Evolutionary conservation across 225 moss, liverwort and hornwort species (phyloP), one percentile per base, ranked within the genome.

Genomic region (Marchantia paleacea): DNA sequence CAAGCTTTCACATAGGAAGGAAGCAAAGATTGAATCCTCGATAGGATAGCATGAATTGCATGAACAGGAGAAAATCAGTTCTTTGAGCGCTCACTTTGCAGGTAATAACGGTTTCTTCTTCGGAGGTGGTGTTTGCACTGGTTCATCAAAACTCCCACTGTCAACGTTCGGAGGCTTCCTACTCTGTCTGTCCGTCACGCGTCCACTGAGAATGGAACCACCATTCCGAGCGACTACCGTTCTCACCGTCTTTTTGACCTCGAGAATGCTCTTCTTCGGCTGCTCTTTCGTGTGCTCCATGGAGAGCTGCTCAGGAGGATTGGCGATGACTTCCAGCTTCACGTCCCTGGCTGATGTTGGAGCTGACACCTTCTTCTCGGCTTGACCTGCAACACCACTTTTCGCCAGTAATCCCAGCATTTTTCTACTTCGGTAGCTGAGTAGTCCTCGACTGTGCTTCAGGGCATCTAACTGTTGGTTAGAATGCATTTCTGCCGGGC

Each of bases 391-490:
- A 4, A 72, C 73, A 0, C 62, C 52, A 10, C 73, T 80, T 19
- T 89, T 88, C 13, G 26, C 28, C 52, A 79, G 15, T 64, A 60
- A 4, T 22, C 47, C 55, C 48, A 85, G 50, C 53, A 91, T 82
- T 76, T 92, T 94, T 78, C 92, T 81, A 77, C 87, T 94, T 49
- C 94, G 82, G 73, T 92, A 94, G 24, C 81, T 87, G 68, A 94
- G 84, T 58, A 86, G 69, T 18, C 90, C 90, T 6, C 80, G 86
- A 2, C 71, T 54, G 68, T 51, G 79, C 62, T 83, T 85, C 0
- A 47, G 50, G 9, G 69, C 20, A 49, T 87, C 89, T 0, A 80
- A 48, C 19, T 25, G 31, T 18, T 69, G n/a, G 25, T 73, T 30
- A 3, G 74, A n/a, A 49, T 58, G 25, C 68, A 31, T 31, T 49